Evolutionary conservation across 441 rosid genomes (phyloP), one percentile per base, ranked within the genome.

Genomic region (California macrophylla): DNA sequence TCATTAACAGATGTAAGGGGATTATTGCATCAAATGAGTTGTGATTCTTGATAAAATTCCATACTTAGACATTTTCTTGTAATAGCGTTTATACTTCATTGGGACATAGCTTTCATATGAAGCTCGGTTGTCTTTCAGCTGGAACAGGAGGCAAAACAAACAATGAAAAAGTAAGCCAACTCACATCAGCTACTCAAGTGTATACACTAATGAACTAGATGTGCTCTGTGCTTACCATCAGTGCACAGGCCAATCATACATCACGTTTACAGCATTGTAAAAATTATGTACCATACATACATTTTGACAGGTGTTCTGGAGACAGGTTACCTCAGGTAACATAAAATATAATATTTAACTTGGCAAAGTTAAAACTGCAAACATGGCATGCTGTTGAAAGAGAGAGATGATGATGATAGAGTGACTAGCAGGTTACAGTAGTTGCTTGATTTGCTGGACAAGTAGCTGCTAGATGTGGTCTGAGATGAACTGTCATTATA

Each of bases 51-150:
- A 77, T 12, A 70, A 71, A 78, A 36, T 4, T 64, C 74, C 89
- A 72, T 89, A 93, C 98, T 91, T 93, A 64, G 88, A 82, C 97
- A 93, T 88, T 78, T 78, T 88, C 82, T 83, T 91, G 83, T 83
- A 79, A 74, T 93, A 93, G 24, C 81, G 85, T 76, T 87, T 91
- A 87, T 89, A 93, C 83, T 88, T 93, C 97, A 91, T 93, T 8
- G 97, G 98, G 72, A 93, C 90, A 79, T 91, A 85, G 78, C 90
- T 84, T 84, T 91, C 98, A 52, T 93, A 93, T 68, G 84, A 75
- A 54, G 89, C 67, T 12, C 84, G 87, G 73, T 71, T 61, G 69
- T 84, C 89, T 80, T 93, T 93, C 68, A 93, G 88, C 98, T 93
- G 85, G 71, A 77, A 76, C 67, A 81, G 64, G 76, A n/a, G 15